These are phyloP conservation scores for Clavispora fructus DNA, from an alignment of 805 yeast species.

Conservation along the genomic window DNA sequence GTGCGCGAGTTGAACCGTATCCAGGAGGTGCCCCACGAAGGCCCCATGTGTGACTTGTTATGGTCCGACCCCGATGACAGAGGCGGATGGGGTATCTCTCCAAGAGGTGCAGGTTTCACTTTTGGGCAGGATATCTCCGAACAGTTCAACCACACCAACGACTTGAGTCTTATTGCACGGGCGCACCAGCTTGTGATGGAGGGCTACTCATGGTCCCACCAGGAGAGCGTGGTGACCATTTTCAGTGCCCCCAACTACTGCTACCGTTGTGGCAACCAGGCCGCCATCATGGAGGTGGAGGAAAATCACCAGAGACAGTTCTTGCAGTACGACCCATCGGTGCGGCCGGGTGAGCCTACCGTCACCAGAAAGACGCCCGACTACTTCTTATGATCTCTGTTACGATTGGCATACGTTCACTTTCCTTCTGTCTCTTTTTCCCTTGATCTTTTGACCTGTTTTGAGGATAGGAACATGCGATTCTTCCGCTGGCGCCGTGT, in stretches of 20 bases:
- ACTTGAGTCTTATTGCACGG: conserved; percentile 78
- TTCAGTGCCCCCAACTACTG: conserved; percentile 96
- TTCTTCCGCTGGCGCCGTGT: neutral
- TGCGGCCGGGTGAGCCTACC: conserved; percentile 97
- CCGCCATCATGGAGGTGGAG: conserved; percentile 97
- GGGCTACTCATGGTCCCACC: conserved; percentile 93
- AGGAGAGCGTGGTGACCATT: conserved; percentile 88
- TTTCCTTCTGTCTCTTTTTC: neutral
- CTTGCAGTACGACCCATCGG: conserved; percentile 92
- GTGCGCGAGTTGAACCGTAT: conserved; percentile 85
- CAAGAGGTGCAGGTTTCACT: conserved; percentile 98
- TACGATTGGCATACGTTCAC: neutral
- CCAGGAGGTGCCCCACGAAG: conserved; percentile 97
- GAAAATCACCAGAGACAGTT: conserved; percentile 88
- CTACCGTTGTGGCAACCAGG: conserved; percentile 96
- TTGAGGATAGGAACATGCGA: neutral
- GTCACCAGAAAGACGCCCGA: conserved; percentile 97
- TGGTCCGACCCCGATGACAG: conserved; percentile 98
- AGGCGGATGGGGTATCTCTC: conserved; percentile 97
- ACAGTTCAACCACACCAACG: conserved; percentile 89
- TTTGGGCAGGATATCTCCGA: conserved; percentile 94
- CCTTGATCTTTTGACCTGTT: neutral
- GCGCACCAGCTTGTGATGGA: conserved; percentile 99
- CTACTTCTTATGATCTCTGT: conserved; percentile 64
- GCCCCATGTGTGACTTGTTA: conserved; percentile 93